phyloP scores from a whole-genome alignment of 2,329 filamentous ascomycete species.

The Colletotrichum kahawae region DNA sequence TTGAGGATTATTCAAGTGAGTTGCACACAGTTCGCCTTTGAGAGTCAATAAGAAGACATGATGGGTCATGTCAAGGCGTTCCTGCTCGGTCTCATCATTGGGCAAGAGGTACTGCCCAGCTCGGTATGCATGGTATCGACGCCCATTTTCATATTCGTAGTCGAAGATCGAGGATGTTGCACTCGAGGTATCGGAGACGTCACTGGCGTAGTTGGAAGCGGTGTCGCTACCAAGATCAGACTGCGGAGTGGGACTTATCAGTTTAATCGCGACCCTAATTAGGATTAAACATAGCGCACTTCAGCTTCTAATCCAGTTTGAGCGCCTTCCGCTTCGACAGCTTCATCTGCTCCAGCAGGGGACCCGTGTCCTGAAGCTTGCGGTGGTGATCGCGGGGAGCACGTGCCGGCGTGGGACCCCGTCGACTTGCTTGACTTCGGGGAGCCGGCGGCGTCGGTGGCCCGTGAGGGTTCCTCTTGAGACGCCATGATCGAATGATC shows the following conservation, averaged over 20 bases:
- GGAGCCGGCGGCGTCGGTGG: not conserved
- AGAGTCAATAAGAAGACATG: constrained; percentile 39
- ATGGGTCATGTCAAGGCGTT: constrained; percentile 45
- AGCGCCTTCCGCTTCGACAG: not conserved
- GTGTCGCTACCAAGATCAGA: constrained; percentile 13
- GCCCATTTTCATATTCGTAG: constrained; percentile 45
- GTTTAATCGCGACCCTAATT: not conserved
- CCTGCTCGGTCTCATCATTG: constrained; percentile 47
- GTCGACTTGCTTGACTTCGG: not conserved
- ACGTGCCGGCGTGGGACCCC: not conserved
- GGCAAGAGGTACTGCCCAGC: constrained; percentile 48
- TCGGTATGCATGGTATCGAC: constrained; percentile 52
- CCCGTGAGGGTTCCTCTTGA: not conserved
- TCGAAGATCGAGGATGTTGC: constrained; percentile 38
- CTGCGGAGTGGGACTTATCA: not conserved
- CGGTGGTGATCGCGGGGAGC: not conserved
- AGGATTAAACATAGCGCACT: not conserved
- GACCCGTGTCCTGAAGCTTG: not conserved
- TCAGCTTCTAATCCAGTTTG: not conserved
- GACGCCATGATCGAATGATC: not conserved
- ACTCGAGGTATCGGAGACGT: constrained; percentile 26
- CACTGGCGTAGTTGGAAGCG: constrained; percentile 24
- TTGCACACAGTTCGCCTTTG: constrained; percentile 38
- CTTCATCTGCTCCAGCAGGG: not conserved
- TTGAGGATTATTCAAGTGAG: constrained; percentile 41